Percentiles rank a stretch among this genome's conserved stretches.
Conservation (phyloP, 345 rosid genomes). For the Cardamine chenopodiifolia region DNA sequence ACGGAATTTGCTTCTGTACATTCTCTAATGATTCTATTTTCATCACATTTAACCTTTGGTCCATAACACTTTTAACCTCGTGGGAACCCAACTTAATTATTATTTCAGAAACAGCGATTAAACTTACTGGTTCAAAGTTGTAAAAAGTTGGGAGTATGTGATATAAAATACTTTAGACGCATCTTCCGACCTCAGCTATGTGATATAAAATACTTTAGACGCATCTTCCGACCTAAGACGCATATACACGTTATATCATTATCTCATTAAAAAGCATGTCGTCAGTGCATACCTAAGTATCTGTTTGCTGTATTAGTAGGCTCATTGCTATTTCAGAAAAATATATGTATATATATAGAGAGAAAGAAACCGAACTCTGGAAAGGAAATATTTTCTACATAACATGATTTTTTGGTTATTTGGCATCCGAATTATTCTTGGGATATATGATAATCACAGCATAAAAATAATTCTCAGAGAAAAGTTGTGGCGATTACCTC, state of each 20-base stretch:
- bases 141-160: background rate
- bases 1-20: background rate
- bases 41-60: background rate
- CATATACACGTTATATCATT: conserved; percentile 26
- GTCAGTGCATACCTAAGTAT: conserved; percentile 19
- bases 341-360: background rate
- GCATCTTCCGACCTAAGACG: conserved; percentile 6
- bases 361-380: background rate
- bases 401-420: conserved; percentile 4
- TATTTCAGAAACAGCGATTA: no score
- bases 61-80: background rate
- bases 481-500: background rate
- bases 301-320: conserved; percentile 10
- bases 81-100: background rate
- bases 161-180: conserved; percentile 11
- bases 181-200: conserved; percentile 13
- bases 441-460: background rate
- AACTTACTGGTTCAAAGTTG: background rate
- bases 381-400: background rate
- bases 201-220: conserved; percentile 11
- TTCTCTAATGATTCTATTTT: background rate
- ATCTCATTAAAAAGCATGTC: conserved; percentile 2
- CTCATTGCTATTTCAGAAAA: background rate
- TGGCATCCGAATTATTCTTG: background rate
- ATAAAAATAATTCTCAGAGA: background rate